phyloP scores from a whole-genome alignment of 2,329 filamentous ascomycete genomes.

The Samsoniella hepiali region DNA sequence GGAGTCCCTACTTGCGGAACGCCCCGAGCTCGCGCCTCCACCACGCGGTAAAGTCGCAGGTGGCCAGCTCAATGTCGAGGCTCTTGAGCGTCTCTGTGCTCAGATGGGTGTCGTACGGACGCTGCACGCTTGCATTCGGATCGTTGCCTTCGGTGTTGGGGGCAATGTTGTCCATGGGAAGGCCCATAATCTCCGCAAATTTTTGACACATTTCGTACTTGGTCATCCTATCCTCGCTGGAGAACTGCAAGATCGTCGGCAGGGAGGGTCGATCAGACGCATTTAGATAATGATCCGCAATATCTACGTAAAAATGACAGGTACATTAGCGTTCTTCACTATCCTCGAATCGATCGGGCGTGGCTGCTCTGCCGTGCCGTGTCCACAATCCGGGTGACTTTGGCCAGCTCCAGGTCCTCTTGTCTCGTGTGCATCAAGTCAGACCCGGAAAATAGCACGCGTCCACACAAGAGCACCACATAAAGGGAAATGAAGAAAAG shows the following conservation, averaged over 20 bases:
- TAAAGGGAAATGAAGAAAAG: constrained; percentile 17
- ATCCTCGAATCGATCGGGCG: neutral
- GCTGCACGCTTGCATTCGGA: constrained; percentile 65
- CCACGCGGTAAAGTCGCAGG: constrained; percentile 75
- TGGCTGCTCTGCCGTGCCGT: neutral
- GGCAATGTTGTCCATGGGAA: constrained; percentile 65
- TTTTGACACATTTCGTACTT: constrained; percentile 85
- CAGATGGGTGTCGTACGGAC: constrained; percentile 85
- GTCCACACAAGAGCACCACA: constrained; percentile 1
- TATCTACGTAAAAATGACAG: constrained; percentile 45
- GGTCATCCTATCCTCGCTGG: constrained; percentile 79
- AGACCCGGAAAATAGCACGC: neutral
- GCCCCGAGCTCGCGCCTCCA: constrained; percentile 66
- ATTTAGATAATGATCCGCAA: constrained; percentile 65
- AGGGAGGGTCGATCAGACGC: constrained; percentile 49
- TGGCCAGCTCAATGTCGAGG: constrained; percentile 70
- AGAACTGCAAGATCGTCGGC: constrained; percentile 76
- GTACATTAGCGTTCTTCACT: neutral
- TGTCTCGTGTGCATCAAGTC: neutral
- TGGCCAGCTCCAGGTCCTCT: neutral
- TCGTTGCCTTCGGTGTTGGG: constrained; percentile 70
- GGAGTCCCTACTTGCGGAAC: constrained; percentile 48
- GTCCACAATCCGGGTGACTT: neutral
- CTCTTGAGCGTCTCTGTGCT: constrained; percentile 71
- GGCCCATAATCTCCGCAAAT: constrained; percentile 75